Percentiles rank a stretch among this genome's conserved stretches.
phyloP scores from a whole-genome alignment of 306 rosid genomes.

The Cicer chorassanicum region DNA sequence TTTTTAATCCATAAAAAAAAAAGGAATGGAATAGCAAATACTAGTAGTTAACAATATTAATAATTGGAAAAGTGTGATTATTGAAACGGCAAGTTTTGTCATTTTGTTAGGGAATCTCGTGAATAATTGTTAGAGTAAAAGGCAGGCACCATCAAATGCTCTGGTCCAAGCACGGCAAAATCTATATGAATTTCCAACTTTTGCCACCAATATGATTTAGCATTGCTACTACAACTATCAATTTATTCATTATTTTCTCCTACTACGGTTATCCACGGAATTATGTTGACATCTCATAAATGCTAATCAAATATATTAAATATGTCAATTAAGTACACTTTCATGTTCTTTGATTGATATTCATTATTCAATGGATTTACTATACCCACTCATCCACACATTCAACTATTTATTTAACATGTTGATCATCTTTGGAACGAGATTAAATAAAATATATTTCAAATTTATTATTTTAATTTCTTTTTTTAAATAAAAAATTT shows the following conservation, averaged over 20 bases:
- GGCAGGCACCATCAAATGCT: neutral
- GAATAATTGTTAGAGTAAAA: constrained; percentile 24
- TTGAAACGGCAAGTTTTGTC: neutral
- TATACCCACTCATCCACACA: too few relatives aligned
- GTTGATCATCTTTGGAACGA: too few relatives aligned
- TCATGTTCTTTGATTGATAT: constrained; percentile 35
- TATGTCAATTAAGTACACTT: neutral
- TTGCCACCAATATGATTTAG: neutral
- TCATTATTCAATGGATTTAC: neutral
- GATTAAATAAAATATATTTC: too few relatives aligned
- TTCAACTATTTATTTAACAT: too few relatives aligned
- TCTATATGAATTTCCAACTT: neutral
- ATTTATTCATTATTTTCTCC: neutral
- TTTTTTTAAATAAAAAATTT: too few relatives aligned
- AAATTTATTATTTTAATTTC: too few relatives aligned
- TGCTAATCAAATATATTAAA: neutral
- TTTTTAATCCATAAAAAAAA: too few relatives aligned
- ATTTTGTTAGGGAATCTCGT: constrained; percentile 3
- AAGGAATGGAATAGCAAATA: too few relatives aligned
- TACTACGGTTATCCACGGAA: neutral
- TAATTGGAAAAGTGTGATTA: too few relatives aligned
- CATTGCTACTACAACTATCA: neutral
- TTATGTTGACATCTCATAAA: constrained; percentile 17
- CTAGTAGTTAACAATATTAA: too few relatives aligned
- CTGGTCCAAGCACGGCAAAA: constrained; percentile 4